Conservation (phyloP, 2,329 filamentous ascomycete species). For the Aspergillus tamarii region DNA sequence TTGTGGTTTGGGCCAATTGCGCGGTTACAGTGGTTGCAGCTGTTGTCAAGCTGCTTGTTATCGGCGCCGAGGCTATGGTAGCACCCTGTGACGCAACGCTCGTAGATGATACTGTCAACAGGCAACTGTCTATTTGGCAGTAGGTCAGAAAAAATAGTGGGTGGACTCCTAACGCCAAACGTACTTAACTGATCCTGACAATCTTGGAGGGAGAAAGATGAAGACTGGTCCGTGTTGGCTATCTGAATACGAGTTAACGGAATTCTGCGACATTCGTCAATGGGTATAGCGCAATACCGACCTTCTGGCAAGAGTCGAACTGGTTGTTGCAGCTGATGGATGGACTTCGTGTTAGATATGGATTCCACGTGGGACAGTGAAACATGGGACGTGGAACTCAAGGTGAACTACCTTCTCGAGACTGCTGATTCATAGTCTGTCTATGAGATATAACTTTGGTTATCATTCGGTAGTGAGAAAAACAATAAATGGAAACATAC, state of each 20-base stretch:
- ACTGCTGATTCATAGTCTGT: constrained; percentile 23
- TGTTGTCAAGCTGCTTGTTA: neutral
- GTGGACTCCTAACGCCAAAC: neutral
- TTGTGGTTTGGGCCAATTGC: constrained; percentile 15
- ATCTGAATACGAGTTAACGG: constrained; percentile 9
- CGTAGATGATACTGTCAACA: constrained; percentile 1
- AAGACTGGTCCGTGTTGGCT: constrained; percentile 17
- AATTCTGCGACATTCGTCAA: neutral
- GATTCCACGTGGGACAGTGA: neutral
- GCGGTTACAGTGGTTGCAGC: neutral
- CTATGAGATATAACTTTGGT: constrained; percentile 7
- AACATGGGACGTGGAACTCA: neutral
- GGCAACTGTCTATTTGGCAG: neutral
- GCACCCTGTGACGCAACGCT: neutral
- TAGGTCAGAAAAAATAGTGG: neutral
- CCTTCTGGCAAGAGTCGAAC: constrained; percentile 27
- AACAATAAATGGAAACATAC: constrained; percentile 12
- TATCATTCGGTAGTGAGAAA: neutral
- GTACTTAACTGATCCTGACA: constrained; percentile 22
- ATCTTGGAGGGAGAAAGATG: constrained; percentile 19
- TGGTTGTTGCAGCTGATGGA: constrained; percentile 25
- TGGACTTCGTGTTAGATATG: neutral
- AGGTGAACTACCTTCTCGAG: constrained; percentile 24
- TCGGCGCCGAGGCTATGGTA: neutral
- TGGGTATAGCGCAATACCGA: constrained; percentile 2